Base-by-base conservation (phyloP, 2,329 filamentous ascomycete genomes). In the Monosporascus sp. region DNA sequence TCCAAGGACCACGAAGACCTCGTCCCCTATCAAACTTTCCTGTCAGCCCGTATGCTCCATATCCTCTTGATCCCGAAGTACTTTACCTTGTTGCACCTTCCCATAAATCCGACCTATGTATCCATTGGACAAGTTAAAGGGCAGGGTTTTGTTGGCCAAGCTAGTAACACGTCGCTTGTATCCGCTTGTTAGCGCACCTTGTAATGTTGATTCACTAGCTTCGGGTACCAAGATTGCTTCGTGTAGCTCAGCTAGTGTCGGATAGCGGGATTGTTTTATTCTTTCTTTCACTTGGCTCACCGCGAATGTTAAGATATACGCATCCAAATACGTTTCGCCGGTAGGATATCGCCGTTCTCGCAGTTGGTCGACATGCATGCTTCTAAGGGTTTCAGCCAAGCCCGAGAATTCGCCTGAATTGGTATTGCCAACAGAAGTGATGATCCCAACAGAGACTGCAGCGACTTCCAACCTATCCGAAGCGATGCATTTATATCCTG, bases 1-100 rank as follows among this genome's bases (percentile, higher is more conserved):
- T 14, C 57, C 58, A 5, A 54, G 56, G 9, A 62, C 47, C 5
- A 59, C 48, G 27, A 58, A 60, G 7, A 58, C 47, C 31, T 59
- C 39, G 22, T 62, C 61, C 5, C 54, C 61, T 61, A 50, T 14
- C 46, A 37, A 6, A 47, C 14, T 17, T 46, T 17, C 14, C 31
- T 14, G 31, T 34, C 31, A 14, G 31, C 11, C 27, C 1, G 31
- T 34, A 11, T 34, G 31, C 31, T 34, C 31, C 31, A 14, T 11
- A 34, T 34, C 4, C 11, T 14, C 31, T 34, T 56, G 11, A 50
- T 18, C 37, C 7, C 45, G 31, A 38, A 48, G 25, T 27, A 47
- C 49, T 52, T 50, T 45, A 60, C 59, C 55, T 27, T 42, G 45
- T 15, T 49, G 48, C 22, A 46, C 39, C 8, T 25, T n/a, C 15